These are phyloP conservation scores for Aspergillus flavus DNA, from an alignment of 2,329 filamentous ascomycete genomes.

Conservation along the genomic window DNA sequence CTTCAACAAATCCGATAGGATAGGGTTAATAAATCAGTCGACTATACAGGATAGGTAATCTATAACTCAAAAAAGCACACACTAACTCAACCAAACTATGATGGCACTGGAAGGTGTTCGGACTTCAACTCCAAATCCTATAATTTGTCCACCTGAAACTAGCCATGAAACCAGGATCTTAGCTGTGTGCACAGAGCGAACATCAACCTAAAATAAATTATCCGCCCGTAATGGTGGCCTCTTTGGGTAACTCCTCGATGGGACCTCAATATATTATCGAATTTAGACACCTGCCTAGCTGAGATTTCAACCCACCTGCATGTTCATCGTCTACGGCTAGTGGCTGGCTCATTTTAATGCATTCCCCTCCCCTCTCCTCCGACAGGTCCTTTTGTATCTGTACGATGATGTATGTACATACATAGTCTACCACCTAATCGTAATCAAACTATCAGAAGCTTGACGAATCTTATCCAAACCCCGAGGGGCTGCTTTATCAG, in stretches of 20 bases:
- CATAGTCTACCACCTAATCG: background rate
- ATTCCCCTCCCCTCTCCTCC: background rate
- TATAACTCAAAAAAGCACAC: background rate
- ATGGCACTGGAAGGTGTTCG: constrained; percentile 1
- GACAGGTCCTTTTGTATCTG: background rate
- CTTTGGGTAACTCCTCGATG: background rate
- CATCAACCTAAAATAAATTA: background rate
- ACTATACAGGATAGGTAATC: background rate
- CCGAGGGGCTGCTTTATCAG: background rate
- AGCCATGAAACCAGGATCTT: constrained; percentile 1
- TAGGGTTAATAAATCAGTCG: background rate
- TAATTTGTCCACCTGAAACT: constrained; percentile 5
- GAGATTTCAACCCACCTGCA: background rate
- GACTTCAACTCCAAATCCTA: constrained; percentile 2
- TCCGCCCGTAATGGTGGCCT: background rate
- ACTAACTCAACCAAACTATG: background rate
- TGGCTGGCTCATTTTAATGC: background rate
- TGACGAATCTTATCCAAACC: constrained; percentile 6
- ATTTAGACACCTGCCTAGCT: background rate
- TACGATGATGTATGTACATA: constrained; percentile 1
- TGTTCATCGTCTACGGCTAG: background rate
- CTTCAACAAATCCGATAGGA: background rate
- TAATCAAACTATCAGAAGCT: constrained; percentile 5
- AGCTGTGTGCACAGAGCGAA: background rate
- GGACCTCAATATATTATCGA: background rate